Conservation (phyloP, 208 protist genomes). For the Phytomonas francai region DNA sequence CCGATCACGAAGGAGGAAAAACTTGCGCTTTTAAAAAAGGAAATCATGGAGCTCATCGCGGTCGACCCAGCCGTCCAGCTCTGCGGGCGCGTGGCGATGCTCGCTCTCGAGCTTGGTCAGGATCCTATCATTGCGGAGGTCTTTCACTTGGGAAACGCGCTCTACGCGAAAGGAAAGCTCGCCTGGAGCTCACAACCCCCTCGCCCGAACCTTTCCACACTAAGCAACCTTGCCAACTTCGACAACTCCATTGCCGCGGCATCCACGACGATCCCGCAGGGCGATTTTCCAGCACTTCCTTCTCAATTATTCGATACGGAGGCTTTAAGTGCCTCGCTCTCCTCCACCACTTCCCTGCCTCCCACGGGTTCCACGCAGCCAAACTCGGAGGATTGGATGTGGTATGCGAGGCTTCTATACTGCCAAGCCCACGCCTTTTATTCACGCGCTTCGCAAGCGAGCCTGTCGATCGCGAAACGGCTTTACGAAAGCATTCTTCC, state of each 20-base stretch:
- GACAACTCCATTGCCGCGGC: background rate
- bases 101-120: slow-evolving; percentile 40
- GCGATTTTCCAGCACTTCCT: too few species aligned
- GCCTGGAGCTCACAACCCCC: slow-evolving; percentile 43
- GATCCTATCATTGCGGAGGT: slow-evolving; percentile 61
- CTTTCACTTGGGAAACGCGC: slow-evolving; percentile 53
- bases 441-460: too few species aligned
- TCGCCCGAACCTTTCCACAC: background rate
- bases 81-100: slow-evolving; percentile 52
- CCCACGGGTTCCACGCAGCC: slow-evolving; percentile 9
- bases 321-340: too few species aligned
- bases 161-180: slow-evolving; percentile 62
- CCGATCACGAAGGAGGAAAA: slow-evolving; percentile 32
- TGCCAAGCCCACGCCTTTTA: slow-evolving; percentile 26
- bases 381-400: slow-evolving; percentile 24
- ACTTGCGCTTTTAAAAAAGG: slow-evolving; percentile 30
- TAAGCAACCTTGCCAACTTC: background rate
- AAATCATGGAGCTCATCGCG: slow-evolving; percentile 39
- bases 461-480: too few species aligned
- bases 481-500: too few species aligned
- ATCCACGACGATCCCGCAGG: background rate
- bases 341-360: too few species aligned
- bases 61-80: slow-evolving; percentile 67
- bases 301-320: too few species aligned
- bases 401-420: slow-evolving; percentile 51